Base-by-base conservation (phyloP, 2,329 filamentous ascomycete genomes). In the Drechslera avenae region DNA sequence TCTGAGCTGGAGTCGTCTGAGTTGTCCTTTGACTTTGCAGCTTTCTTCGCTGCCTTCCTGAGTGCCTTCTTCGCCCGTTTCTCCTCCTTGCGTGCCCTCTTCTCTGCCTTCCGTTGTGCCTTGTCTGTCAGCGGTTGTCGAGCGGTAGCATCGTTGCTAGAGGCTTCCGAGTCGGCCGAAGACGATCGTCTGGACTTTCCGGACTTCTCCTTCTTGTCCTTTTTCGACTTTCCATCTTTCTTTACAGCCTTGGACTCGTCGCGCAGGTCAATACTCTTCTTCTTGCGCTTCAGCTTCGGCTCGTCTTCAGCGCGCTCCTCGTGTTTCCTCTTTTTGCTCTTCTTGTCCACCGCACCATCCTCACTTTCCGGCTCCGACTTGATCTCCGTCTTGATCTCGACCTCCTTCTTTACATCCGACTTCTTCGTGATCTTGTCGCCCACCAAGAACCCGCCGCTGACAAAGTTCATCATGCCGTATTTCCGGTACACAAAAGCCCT, bases 401-500 rank as follows among this genome's bases (percentile, higher is more conserved):
- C 52, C 40, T 66, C 58, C 50, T 58, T 69, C 33, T 79, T 78
- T 63, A 83, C 78, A 14, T 59, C 57, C 9, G 52, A 46, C 55
- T 85, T 58, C 48, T 65, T 69, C 59, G 81, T 75, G 49, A 81
- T 77, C 66, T 82, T 81, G 53, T 85, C 83, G 10, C 84, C 84
- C 4, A 83, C 79, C 56, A 88, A 68, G 49, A 91, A 82, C 0
- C 93, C 94, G n/a, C 91, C 94, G 51, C 81, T 86, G 18, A 99
- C 87, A 73, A 99, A 99, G 40, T 86, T 84, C 80, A 96, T 90
- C 8, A 83, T 80, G 1, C 91, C 91, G 76, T 86, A 92, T 73
- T 86, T 90, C 64, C 83, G 81, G 61, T 88, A 86, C 46, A 90
- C 82, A 69, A 91, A 96, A 37, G 86, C 78, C 56, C 85, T 85